Base-by-base conservation (phyloP, 139 green algal species). In the Zygnema cylindricum region DNA sequence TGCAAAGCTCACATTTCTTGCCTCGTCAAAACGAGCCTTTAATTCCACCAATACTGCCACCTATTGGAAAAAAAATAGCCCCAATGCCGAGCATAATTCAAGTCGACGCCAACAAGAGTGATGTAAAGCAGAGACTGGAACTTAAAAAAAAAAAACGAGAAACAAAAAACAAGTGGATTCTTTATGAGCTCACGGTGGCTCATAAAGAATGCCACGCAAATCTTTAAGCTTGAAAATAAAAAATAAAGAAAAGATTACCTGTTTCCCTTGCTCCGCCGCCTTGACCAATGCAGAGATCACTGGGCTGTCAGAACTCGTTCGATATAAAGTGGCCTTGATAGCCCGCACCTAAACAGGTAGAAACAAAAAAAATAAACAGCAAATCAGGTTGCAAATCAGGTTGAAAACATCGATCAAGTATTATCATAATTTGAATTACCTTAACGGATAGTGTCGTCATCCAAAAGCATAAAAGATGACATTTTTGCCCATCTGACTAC, bases 21-120 rank as follows among this genome's bases (percentile, higher is more conserved):
- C 93, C 85, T 95, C 93, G 77, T 95, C 93, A 43, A 95, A 95
- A 30, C 93, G 87, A 30, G 93, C 93, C 86, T 95, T 95, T 35
- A 95, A 84, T 88, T 95, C 93, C 55, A 95, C 92, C 43, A 95
- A 83, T 54, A 94, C 93, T 1, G 93, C 88, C 43, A 95, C 93
- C 81, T 86, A 43, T 63, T 63, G 49, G 16, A 63, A 16, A 7
- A 63, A 16, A 54, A 2, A 36, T 38, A 87, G 43, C 71, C 49
- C 49, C 49, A 63, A 63, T n/a, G n/a, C n/a, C n/a, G n/a, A n/a
- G n/a, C n/a, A n/a, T n/a, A n/a, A n/a, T n/a, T 25, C 57, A 73
- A 25, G 57, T 73, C 30, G 30, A 30, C 57, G 30, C 30, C 57
- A 73, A 73, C 25, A 73, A 73, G 30, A 73, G 57, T 73, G 30